These are phyloP conservation scores for Barbatosphaeria neglecta DNA, from an alignment of 495 filamentous ascomycete species.

Conservation along the genomic window DNA sequence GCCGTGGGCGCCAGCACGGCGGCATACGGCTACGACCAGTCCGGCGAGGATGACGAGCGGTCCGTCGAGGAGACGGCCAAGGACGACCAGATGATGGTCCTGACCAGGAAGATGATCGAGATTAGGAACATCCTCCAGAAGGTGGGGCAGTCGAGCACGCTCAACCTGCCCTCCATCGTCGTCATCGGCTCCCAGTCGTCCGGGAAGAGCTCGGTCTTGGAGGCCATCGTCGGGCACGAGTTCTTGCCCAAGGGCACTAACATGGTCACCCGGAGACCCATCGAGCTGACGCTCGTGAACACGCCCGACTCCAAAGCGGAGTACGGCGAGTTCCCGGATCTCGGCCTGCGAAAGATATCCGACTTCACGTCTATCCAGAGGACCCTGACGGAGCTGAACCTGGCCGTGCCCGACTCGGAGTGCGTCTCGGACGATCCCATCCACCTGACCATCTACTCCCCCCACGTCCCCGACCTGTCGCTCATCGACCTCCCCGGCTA, in stretches of 20 bases:
- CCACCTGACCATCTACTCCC: constrained; percentile 87
- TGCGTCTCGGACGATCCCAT: constrained; percentile 97
- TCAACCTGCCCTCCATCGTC: constrained; percentile 90
- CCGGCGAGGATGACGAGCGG: constrained; percentile 58
- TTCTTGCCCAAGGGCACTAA: constrained; percentile 96
- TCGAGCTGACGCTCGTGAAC: constrained; percentile 94
- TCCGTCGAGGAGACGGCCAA: constrained; percentile 50
- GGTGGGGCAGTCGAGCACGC: constrained; percentile 77
- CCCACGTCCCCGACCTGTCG: constrained; percentile 89
- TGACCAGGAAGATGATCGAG: constrained; percentile 99
- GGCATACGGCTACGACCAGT: constrained; percentile 66
- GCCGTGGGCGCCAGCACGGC: constrained; percentile 52
- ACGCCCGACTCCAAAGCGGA: constrained; percentile 82
- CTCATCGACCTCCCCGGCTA: constrained; percentile 95
- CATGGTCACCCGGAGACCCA: constrained; percentile 94
- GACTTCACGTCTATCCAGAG: constrained; percentile 90
- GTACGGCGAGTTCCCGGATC: constrained; percentile 91
- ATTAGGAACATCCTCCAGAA: constrained; percentile 83
- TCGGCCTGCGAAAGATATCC: constrained; percentile 80
- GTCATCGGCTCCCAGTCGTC: constrained; percentile 98
- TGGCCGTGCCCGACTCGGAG: constrained; percentile 77
- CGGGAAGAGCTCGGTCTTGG: constrained; percentile 93
- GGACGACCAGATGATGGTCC: constrained; percentile 98
- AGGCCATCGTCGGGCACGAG: constrained; percentile 96
- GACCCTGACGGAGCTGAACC: constrained; percentile 88